phyloP scores from a whole-genome alignment of 345 rosid genomes.

The Melaleuca quinquenervia region DNA sequence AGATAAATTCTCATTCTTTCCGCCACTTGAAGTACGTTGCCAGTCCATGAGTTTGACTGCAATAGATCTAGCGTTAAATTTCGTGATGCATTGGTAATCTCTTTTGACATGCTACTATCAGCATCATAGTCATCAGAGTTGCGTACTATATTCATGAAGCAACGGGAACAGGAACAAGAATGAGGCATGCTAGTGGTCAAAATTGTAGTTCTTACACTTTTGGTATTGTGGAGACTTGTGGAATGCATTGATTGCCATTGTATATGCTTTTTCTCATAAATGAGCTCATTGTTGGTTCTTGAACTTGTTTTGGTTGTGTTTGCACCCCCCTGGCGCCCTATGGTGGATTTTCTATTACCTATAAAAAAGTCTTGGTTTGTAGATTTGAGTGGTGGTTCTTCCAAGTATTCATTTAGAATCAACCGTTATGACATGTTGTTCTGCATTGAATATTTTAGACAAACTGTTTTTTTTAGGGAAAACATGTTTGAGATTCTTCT shows the following conservation, averaged over 20 bases:
- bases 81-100: neutral
- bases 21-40: neutral
- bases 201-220: neutral
- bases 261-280: neutral
- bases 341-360: neutral
- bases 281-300: neutral
- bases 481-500: neutral
- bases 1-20: neutral
- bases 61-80: neutral
- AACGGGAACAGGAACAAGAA: neutral
- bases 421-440: neutral
- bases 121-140: neutral
- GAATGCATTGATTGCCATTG: neutral
- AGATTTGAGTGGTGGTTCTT: neutral
- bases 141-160: neutral
- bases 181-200: neutral
- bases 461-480: neutral
- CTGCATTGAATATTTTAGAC: neutral
- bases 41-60: neutral
- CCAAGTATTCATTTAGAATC: neutral
- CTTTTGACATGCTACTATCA: neutral
- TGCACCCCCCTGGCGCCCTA: neutral
- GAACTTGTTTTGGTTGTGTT: neutral
- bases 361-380: neutral
- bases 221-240: neutral